Evolutionary conservation across 768 basidiomycete genomes (phyloP).

Genomic region (Termitomyces sp.): DNA sequence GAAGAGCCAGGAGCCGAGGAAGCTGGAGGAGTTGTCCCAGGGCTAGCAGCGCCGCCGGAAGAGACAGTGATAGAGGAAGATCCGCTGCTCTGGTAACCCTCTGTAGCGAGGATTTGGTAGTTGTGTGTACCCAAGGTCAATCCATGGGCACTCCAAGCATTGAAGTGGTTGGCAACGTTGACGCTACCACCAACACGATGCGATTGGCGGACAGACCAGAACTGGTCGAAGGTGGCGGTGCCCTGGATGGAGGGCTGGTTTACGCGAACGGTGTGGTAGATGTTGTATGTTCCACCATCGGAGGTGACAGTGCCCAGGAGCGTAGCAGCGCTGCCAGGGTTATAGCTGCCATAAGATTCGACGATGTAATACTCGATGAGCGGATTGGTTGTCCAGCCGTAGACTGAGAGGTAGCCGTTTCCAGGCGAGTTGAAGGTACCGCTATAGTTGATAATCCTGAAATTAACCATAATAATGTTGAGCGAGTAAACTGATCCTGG

Average conservation of each 20-base stretch:
- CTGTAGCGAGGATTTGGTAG: conserved; percentile 45
- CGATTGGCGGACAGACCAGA: conserved; percentile 37
- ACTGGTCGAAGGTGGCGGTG: conserved; percentile 40
- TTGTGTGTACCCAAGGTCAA: conserved; percentile 34
- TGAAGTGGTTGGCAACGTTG: conserved; percentile 35
- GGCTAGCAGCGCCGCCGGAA: not conserved
- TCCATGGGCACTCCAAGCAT: conserved; percentile 34
- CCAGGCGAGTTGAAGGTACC: conserved; percentile 32
- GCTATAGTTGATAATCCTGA: conserved; percentile 31
- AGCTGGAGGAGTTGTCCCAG: not conserved
- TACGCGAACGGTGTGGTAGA: conserved; percentile 30
- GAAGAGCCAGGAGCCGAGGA: not conserved
- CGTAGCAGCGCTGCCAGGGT: conserved; percentile 29
- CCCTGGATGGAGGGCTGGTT: conserved; percentile 39
- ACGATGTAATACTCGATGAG: conserved; percentile 45
- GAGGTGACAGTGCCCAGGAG: conserved; percentile 33
- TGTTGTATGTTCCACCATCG: conserved; percentile 39
- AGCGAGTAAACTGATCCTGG: not conserved
- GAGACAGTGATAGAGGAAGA: conserved; percentile 15
- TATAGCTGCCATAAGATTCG: conserved; percentile 36
- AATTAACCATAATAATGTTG: not conserved
- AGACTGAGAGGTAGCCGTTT: conserved; percentile 39
- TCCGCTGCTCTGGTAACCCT: conserved; percentile 39
- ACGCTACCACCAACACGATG: conserved; percentile 31
- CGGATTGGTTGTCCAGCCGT: conserved; percentile 41